Percentiles rank a stretch among this genome's conserved stretches.
These are phyloP conservation scores for Tylopilus vinaceipallidus DNA, from an alignment of 768 basidiomycete species.

Conservation along the genomic window DNA sequence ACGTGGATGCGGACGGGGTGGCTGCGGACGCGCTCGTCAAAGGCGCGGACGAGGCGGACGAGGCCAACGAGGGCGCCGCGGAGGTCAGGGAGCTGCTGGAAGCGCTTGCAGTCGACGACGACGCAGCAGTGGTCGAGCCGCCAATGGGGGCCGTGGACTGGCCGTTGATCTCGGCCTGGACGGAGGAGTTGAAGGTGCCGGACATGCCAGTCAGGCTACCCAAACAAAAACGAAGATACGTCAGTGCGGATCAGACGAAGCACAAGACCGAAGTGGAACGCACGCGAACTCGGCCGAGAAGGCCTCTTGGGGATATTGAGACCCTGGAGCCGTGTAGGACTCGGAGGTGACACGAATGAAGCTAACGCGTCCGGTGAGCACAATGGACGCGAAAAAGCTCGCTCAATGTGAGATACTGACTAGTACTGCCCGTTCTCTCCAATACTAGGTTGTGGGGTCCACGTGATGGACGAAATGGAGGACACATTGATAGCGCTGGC, in stretches of 20 bases:
- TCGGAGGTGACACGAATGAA: conserved; percentile 78
- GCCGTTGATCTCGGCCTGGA: conserved; percentile 59
- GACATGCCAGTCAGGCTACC: conserved; percentile 65
- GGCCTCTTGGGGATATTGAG: conserved; percentile 59
- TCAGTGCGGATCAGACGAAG: background rate
- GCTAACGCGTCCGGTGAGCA: conserved; percentile 34
- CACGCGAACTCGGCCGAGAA: conserved; percentile 83
- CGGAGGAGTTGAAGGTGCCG: conserved; percentile 58
- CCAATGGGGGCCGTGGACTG: conserved; percentile 57
- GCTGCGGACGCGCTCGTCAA: background rate
- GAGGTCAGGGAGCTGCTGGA: conserved; percentile 3
- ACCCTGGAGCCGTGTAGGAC: conserved; percentile 44
- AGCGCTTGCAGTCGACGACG: conserved; percentile 3
- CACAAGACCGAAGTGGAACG: conserved; percentile 21
- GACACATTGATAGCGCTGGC: conserved; percentile 50
- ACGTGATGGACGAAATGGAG: conserved; percentile 41
- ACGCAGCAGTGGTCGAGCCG: conserved; percentile 27
- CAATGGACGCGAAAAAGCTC: conserved; percentile 14
- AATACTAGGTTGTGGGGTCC: conserved; percentile 49
- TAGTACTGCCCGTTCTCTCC: conserved; percentile 62
- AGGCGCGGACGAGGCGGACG: background rate
- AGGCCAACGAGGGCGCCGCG: background rate
- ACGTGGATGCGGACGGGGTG: background rate
- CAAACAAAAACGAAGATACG: background rate
- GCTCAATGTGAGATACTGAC: too few relatives aligned